A percentile compares a stretch with the other conserved stretches of the same genome.
Conservation (phyloP, 169 alveolate species). For the Plasmodium inui region DNA sequence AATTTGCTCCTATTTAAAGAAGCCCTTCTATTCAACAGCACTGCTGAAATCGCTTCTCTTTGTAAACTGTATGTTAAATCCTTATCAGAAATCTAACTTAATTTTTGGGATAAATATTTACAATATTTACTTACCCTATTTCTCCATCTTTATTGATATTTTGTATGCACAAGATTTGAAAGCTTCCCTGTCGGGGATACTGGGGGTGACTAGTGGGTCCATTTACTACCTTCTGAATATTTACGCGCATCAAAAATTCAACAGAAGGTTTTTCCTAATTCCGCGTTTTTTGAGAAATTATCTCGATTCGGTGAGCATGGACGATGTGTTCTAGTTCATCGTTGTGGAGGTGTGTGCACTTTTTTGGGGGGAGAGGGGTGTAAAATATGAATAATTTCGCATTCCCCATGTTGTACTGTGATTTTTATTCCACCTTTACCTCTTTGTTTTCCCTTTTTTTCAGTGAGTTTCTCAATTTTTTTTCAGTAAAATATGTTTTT, state of each 20-base stretch:
- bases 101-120: conserved; percentile 63
- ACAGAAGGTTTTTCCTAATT: conserved; percentile 47
- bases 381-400: background rate
- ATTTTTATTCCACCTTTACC: background rate
- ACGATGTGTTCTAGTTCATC: conserved; percentile 9
- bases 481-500: background rate
- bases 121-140: conserved; percentile 65
- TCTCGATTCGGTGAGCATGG: conserved; percentile 31
- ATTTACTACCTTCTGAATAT: conserved; percentile 56
- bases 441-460: background rate
- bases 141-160: conserved; percentile 66
- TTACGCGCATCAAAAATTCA: conserved; percentile 41
- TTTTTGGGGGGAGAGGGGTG: background rate
- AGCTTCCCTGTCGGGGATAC: conserved; percentile 66
- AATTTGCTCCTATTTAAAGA: conserved; percentile 52
- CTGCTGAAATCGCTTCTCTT: conserved; percentile 54
- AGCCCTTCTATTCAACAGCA: conserved; percentile 70
- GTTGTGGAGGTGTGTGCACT: background rate
- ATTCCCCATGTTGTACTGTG: background rate
- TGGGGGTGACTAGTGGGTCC: conserved; percentile 68
- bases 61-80: conserved; percentile 63
- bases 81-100: conserved; percentile 64
- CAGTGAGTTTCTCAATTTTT: background rate
- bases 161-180: conserved; percentile 67
- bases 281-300: conserved; percentile 32